Evolutionary conservation across 2,329 filamentous ascomycete genomes (phyloP).

Genomic region (Neurospora sp.): DNA sequence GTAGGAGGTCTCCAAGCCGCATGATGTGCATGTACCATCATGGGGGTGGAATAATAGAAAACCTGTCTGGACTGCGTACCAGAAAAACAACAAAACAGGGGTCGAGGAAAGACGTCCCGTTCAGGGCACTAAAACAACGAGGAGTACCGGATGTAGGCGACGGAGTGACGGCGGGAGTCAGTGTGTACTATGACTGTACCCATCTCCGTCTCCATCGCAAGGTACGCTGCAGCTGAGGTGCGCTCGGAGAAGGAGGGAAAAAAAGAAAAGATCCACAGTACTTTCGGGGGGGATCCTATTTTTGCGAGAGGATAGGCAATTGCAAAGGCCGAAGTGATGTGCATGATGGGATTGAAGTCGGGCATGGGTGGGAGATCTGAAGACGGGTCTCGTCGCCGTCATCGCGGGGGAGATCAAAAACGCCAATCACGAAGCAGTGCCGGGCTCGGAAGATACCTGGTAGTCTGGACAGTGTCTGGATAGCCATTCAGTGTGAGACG

Average conservation of each 20-base stretch:
- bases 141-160: neutral
- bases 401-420: neutral
- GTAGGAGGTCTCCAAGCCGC: neutral
- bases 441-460: neutral
- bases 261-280: neutral
- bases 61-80: neutral
- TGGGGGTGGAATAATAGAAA: neutral
- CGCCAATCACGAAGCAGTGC: neutral
- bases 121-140: neutral
- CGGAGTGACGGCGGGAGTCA: neutral
- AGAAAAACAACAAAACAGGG: neutral
- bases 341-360: neutral
- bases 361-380: neutral
- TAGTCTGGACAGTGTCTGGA: neutral
- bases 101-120: neutral
- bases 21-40: conserved; percentile 9
- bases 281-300: neutral
- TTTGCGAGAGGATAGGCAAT: neutral
- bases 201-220: neutral
- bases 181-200: neutral
- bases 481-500: neutral
- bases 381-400: neutral
- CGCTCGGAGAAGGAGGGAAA: neutral
- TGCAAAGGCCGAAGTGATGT: neutral
- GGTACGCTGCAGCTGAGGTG: neutral